phyloP scores from a whole-genome alignment of 345 rosid species.

The Barbarea vulgaris region DNA sequence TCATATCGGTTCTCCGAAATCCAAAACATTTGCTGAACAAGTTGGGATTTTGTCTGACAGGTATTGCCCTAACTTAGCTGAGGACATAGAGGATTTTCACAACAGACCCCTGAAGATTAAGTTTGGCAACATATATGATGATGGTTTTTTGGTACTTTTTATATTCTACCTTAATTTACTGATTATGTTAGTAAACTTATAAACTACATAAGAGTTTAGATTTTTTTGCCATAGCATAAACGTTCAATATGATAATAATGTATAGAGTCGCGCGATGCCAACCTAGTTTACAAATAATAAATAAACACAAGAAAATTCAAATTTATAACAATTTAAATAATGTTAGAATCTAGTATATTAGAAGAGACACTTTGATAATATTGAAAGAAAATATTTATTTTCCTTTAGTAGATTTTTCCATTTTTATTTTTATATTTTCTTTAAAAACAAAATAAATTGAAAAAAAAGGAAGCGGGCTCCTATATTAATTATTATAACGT shows the following conservation, averaged over 20 bases:
- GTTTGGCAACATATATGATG: not conserved
- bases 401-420: no score
- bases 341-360: no score
- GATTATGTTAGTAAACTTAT: not conserved
- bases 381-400: no score
- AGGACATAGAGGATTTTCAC: conserved; percentile 61
- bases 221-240: not conserved
- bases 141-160: not conserved
- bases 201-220: not conserved
- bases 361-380: no score
- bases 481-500: no score
- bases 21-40: conserved; percentile 61
- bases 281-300: no score
- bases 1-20: conserved; percentile 48
- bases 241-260: not conserved
- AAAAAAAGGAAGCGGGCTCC: no score
- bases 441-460: no score
- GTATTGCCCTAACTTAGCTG: conserved; percentile 59
- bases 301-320: no score
- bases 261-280: no score
- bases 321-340: no score
- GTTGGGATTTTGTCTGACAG: conserved; percentile 62
- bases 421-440: no score
- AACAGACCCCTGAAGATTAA: conserved; percentile 46
- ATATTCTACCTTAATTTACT: not conserved